Evolutionary conservation across 257 asterid genomes (phyloP).

Genomic region (Solanum piurae): DNA sequence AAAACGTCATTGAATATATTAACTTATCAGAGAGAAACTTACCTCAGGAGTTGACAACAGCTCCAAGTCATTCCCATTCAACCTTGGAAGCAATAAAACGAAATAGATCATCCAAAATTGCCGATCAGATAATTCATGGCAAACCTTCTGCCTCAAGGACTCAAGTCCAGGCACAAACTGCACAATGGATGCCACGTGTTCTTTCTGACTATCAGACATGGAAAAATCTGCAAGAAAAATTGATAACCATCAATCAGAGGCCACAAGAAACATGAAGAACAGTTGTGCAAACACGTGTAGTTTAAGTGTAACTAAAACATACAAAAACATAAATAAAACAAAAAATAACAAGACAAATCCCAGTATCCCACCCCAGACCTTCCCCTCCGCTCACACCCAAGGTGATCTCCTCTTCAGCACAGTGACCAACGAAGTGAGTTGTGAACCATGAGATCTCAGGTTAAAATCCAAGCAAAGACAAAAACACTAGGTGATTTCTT

Average conservation of each 20-base stretch:
- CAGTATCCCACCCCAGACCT: not conserved
- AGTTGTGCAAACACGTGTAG: not conserved
- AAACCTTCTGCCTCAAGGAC: slow-evolving; percentile 38
- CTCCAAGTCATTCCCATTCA: slow-evolving; percentile 45
- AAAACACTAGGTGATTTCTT: not conserved
- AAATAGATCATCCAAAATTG: slow-evolving; percentile 80
- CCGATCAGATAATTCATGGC: slow-evolving; percentile 34
- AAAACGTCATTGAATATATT: not conserved
- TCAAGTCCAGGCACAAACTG: slow-evolving; percentile 55
- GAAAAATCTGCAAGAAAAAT: slow-evolving; percentile 39
- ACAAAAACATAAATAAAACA: too few species aligned
- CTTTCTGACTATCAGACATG: slow-evolving; percentile 58
- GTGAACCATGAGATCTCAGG: not conserved
- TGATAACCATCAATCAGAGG: not conserved
- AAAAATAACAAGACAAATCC: not conserved
- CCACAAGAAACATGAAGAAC: not conserved
- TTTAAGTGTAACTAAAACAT: not conserved
- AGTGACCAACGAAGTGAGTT: not conserved
- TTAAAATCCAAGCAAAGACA: not conserved
- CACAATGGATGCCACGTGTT: slow-evolving; percentile 49
- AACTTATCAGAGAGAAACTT: slow-evolving; percentile 19
- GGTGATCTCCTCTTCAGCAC: not conserved
- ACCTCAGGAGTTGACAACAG: slow-evolving; percentile 63
- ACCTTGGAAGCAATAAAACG: slow-evolving; percentile 58
- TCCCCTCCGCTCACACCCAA: not conserved